Base-by-base conservation (phyloP, 805 yeast species). In the Wickerhamiella spandovensis region DNA sequence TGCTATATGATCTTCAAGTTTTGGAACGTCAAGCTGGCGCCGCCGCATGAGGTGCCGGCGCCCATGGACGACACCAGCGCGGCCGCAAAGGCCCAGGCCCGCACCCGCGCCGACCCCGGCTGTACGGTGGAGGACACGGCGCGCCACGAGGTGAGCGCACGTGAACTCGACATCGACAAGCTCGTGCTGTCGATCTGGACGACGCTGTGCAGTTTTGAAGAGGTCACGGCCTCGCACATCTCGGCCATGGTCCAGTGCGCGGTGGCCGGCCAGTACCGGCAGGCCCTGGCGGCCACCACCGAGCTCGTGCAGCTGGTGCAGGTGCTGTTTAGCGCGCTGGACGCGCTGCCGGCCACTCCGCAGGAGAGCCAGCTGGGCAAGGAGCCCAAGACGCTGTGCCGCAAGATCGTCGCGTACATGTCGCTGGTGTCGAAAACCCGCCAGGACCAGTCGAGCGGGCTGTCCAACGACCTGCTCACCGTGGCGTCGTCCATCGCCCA, bases 1-100 rank as follows among this genome's bases (percentile, higher is more conserved):
- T 92, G 99, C 70, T 92, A 88, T 63, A 94, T 94, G 88, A 94
- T 92, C 46, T 89, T 84, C 70, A 89, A 89, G 65, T 89, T 87
- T 61, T 92, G 98, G 98, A 88, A 87, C 62, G 95, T 89, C 20
- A 76, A 81, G 51, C 71, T 92, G 21, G 75, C 82, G 23, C 45
- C 45, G 2, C 22, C 45, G 3, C 23, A 22, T 18, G 45, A 17
- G 30, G 38, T 28, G 38, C n/a, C 38, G 12, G 24, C 18, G 17
- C 15, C 21, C 4, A 7, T 7, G 9, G 38, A 44, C 37, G 38
- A 25, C 38, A 17, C n/a, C 12, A 21, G 24, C 24, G 24, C 10
- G n/a, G 22, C 43, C 7, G 43, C 43, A 3, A 12, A 39, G 43
- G 24, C 22, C 24, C 43, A 39, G 24, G 43, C 22, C 9, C 22